phyloP scores from a whole-genome alignment of 2,329 filamentous ascomycete species.

The Emericellopsis cladophorae region DNA sequence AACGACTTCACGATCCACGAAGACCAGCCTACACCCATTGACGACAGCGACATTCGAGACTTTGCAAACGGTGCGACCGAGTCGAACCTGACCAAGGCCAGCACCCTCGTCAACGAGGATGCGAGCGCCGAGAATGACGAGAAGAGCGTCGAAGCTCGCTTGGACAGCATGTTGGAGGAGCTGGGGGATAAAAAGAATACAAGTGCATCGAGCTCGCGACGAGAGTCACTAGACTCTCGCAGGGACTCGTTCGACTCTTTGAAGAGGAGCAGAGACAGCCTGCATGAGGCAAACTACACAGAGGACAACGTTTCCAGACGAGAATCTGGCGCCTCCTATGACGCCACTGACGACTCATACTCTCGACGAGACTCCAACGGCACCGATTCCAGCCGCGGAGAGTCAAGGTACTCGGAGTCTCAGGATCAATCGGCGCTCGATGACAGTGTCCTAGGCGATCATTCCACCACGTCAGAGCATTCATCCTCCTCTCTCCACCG shows the following conservation, averaged over 20 bases:
- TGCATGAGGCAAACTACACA: background rate
- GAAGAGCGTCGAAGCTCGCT: background rate
- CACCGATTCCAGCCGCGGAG: too few species aligned
- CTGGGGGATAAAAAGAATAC: background rate
- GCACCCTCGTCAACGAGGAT: constrained; percentile 3
- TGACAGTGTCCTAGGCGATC: too few species aligned
- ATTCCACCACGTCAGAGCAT: too few species aligned
- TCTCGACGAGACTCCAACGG: background rate
- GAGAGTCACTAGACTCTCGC: constrained; percentile 1
- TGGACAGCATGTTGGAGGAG: constrained; percentile 1
- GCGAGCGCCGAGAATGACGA: background rate
- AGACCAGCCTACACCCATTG: constrained; percentile 25
- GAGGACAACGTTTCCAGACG: background rate
- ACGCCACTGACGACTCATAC: background rate
- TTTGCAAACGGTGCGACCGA: constrained; percentile 1
- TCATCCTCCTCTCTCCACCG: constrained; percentile 10
- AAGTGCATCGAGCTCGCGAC: constrained; percentile 1
- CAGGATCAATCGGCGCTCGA: too few species aligned
- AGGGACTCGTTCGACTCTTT: background rate
- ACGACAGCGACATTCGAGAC: constrained; percentile 15
- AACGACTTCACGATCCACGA: constrained; percentile 34
- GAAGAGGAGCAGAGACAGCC: background rate
- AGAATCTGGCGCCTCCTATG: background rate
- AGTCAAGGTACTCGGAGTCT: too few species aligned
- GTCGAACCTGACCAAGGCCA: constrained; percentile 4